A percentile compares a stretch with the other conserved stretches of the same genome.
These are phyloP conservation scores for Globisporangium yorkense DNA, from an alignment of 352 stramenopile species.

Conservation along the genomic window DNA sequence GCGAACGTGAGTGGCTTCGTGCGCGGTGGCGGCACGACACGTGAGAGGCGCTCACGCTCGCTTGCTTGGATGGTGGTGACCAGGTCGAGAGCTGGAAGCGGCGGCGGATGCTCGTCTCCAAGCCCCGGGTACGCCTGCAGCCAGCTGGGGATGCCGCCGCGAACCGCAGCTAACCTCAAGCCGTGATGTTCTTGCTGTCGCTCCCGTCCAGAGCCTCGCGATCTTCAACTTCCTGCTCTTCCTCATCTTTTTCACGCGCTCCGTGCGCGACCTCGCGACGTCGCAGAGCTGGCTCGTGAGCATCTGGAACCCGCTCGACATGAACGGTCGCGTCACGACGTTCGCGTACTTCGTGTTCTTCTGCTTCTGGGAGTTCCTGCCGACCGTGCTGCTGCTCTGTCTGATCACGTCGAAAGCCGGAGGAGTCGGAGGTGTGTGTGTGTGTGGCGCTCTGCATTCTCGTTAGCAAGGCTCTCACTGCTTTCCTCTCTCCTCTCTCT, in stretches of 20 bases:
- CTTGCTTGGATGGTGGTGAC: neutral
- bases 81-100: slow-evolving; percentile 77
- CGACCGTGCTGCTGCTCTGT: slow-evolving; percentile 71
- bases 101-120: slow-evolving; percentile 63
- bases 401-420: slow-evolving; percentile 80
- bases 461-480: neutral
- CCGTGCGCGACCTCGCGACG: slow-evolving; percentile 66
- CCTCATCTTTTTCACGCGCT: slow-evolving; percentile 80
- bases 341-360: slow-evolving; percentile 81
- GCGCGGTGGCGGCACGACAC: neutral
- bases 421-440: slow-evolving; percentile 65
- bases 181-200: neutral
- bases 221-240: slow-evolving; percentile 80
- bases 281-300: slow-evolving; percentile 82
- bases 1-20: slow-evolving; percentile 37
- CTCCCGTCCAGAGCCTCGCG: slow-evolving; percentile 42
- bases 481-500: neutral
- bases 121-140: slow-evolving; percentile 38
- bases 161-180: neutral
- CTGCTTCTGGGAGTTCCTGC: slow-evolving; percentile 86
- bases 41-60: neutral
- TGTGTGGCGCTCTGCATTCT: neutral
- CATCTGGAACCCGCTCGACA: slow-evolving; percentile 84
- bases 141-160: neutral
- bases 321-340: slow-evolving; percentile 77